These are phyloP conservation scores for Cutaneotrichosporon sp. DNA, from an alignment of 1,284 basidiomycete genomes.

Conservation along the genomic window DNA sequence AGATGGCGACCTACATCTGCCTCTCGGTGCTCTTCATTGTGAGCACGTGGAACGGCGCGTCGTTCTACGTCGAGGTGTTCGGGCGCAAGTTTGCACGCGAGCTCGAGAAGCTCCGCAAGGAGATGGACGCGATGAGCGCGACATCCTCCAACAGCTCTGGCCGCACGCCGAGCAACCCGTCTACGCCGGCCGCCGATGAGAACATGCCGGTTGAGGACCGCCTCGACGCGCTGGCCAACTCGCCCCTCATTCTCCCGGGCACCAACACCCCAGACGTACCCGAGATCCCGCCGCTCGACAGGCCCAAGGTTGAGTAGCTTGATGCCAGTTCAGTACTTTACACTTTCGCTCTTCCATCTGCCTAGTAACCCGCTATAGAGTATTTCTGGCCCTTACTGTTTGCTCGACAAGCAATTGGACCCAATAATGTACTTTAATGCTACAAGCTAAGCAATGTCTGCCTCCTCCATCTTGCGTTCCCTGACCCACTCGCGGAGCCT, in stretches of 20 bases:
- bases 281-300: slow-evolving; percentile 20
- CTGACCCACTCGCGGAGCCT: neutral
- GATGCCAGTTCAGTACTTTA: neutral
- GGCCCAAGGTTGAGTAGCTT: slow-evolving; percentile 19
- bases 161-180: slow-evolving; percentile 13
- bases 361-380: too few species aligned
- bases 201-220: slow-evolving; percentile 1
- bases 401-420: too few species aligned
- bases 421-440: too few species aligned
- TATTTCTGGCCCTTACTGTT: too few species aligned
- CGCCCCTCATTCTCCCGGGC: slow-evolving; percentile 41
- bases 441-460: neutral
- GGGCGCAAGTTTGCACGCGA: slow-evolving; percentile 93
- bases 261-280: slow-evolving; percentile 15
- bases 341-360: too few species aligned
- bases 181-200: slow-evolving; percentile 16
- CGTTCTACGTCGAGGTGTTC: slow-evolving; percentile 86
- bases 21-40: slow-evolving; percentile 74
- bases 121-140: slow-evolving; percentile 53
- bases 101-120: slow-evolving; percentile 79
- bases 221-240: slow-evolving; percentile 26
- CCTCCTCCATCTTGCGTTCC: neutral
- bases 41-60: slow-evolving; percentile 61
- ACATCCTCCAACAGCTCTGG: slow-evolving; percentile 33
- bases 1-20: slow-evolving; percentile 71